Base-by-base conservation (phyloP, 805 yeast genomes). In the Starmerella floris region DNA sequence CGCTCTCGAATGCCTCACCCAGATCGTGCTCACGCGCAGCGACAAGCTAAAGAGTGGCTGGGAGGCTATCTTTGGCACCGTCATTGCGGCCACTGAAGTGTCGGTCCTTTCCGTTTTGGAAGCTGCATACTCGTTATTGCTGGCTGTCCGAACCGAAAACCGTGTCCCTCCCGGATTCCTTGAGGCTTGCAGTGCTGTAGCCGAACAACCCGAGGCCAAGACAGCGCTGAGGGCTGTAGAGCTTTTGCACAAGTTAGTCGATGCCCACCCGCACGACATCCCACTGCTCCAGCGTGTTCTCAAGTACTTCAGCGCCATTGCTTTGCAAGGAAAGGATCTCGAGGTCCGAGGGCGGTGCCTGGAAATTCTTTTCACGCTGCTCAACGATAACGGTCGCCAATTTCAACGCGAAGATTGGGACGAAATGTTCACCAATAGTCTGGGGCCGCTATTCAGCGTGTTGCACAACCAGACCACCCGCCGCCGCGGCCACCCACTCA, bases 331-430 rank as follows among this genome's bases (percentile, higher is more conserved):
- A 3, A 85, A 79, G 43, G 99, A 91, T 61, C 66, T 91, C 39
- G 99, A 91, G 61, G 95, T 87, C 3, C 73, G 99, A 55, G 81
- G 96, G 0, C 70, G 83, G 42, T 94, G 96, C 0, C 67, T 91
- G 55, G 80, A 77, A 48, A 76, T 72, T 53, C 69, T 88, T 65
- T 93, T 91, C 62, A 91, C 83, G 51, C 71, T 83, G 3, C 64
- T 91, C 44, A 79, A 77, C 41, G 77, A 77, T 44, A 77, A 80
- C 56, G 98, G 98, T 23, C 72, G 72, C 23, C 72, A 75, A 46
- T 93, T 88, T 57, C 76, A 75, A 50, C 65, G 69, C 15, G 74
- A 69, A 22, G 81, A 83, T 53, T 91, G 99, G 99, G 79, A 79
- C 42, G 67, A 72, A 49, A 71, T 85, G 17, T 84, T 94, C 57